Evolutionary conservation across 2,329 filamentous ascomycete genomes (phyloP), one percentile per base, ranked within the genome.

Genomic region (Neonectria magnoliae): DNA sequence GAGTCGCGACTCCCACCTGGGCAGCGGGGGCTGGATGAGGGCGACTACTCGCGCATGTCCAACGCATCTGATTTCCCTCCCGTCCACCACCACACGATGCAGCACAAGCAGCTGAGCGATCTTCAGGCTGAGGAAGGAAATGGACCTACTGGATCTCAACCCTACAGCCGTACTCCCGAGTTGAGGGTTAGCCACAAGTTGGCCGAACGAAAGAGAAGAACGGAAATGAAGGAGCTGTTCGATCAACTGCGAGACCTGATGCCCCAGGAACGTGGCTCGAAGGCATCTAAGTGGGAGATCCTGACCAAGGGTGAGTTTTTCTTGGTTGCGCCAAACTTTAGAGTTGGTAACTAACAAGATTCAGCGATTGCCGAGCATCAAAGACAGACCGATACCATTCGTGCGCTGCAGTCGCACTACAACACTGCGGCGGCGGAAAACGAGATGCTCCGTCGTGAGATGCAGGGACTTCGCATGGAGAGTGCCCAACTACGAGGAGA

Each of bases 271-370:
- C 88, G 93, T 16, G 93, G 93, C 1, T 91, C 91, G 25, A 97
- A 96, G 77, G 93, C 93, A 0, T 94, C 92, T 70, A 97, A 97
- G 73, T 97, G 93, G 93, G 93, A 97, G 73, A 94, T 95, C 53
- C 77, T 97, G 16, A 94, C 91, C 3, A 95, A 95, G 83, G 91
- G 93, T 94, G 81, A 67, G 85, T 76, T 6, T 11, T 33, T 33
- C 20, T n/a, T 1, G 41, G 7, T 44, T n/a, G 18, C 38, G 29
- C 6, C 11, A 16, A 63, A 29, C 3, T 16, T 25, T n/a, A 3
- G 22, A 7, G 16, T 31, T 50, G 9, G 13, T 5, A 11, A 58
- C 72, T 74, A 64, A 71, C 58, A 38, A 38, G 13, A 14, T 2
- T 27, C 66, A 90, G 88, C 88, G 18, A 90, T 90, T 62, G 81